Evolutionary conservation across 148 eudicot genomes (phyloP), one percentile per base, ranked within the genome.

Genomic region (Rhododendron griersonianum): DNA sequence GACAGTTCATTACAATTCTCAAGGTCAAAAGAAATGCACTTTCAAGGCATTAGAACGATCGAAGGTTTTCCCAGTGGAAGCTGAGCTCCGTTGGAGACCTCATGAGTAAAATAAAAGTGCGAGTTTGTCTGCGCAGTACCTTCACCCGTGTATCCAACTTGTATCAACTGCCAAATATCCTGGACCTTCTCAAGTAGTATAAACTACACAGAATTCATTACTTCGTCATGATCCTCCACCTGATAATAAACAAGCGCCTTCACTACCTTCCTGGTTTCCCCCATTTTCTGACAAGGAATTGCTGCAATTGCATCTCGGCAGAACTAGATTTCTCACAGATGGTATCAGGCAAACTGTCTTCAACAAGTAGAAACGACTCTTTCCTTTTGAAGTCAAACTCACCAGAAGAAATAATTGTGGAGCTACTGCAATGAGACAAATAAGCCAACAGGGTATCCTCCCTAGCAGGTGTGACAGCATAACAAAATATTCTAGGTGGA

Each of bases 401-500:
- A 2, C 88, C 84, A 28, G 75, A 78, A 85, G 92, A 86, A 82
- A 86, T 50, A 79, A 81, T 76, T 9, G 87, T 83, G 84, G 86
- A 78, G 87, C 91, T 92, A 90, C 98, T 91, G 88, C 92, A 89
- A 79, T 82, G 84, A 84, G 92, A 91, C 83, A 96, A 85, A 90
- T 92, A 93, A 44, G 88, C 87, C 89, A 92, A 88, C 83, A 96
- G 91, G 78, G 91, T 88, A 77, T 90, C 86, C 95, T 91, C 61
- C 96, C 98, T 84, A 93, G 89, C 86, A 92, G 78, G 37, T 69
- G 92, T 91, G 80, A 91, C 94, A 19, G 96, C 97, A 88, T 88
- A 94, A n/a, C 98, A 91, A 89, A 93, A 93, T 85, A 94, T 80
- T 86, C 76, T 85, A 37, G 91, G 91, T 35, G 95, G 93, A 87